Conservation (phyloP, 2,329 filamentous ascomycete genomes). For the Aspergillus felis region DNA sequence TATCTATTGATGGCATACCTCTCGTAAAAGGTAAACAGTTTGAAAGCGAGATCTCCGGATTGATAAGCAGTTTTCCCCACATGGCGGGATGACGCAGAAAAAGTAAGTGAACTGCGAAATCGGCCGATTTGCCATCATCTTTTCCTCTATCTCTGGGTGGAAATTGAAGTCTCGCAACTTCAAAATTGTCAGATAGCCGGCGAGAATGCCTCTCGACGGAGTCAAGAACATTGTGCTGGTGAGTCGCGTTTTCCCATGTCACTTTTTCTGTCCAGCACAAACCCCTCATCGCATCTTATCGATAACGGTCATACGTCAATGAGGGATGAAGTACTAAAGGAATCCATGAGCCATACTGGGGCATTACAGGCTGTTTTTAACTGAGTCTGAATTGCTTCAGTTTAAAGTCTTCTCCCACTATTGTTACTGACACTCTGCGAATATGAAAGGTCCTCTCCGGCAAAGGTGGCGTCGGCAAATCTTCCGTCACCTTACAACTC, state of each 20-base stretch:
- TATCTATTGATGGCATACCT: not conserved
- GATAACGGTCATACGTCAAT: conserved; percentile 30
- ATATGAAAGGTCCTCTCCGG: conserved; percentile 69
- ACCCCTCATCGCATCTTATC: conserved; percentile 32
- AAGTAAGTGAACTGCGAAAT: conserved; percentile 10
- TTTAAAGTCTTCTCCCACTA: not conserved
- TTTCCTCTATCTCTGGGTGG: not conserved
- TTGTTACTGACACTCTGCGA: conserved; percentile 8
- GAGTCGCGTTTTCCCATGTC: conserved; percentile 12
- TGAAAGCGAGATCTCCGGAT: conserved; percentile 8
- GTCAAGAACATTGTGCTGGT: conserved; percentile 44
- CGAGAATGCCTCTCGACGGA: conserved; percentile 38
- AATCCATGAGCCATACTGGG: not conserved
- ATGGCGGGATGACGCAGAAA: conserved; percentile 24
- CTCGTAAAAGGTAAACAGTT: not conserved
- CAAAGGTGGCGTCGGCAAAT: conserved; percentile 97
- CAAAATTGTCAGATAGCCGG: not conserved
- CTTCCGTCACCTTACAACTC: conserved; percentile 93
- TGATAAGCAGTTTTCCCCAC: conserved; percentile 20
- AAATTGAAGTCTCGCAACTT: not conserved
- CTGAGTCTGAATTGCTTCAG: not conserved
- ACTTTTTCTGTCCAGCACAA: not conserved
- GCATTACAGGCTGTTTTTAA: not conserved
- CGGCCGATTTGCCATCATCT: conserved; percentile 9
- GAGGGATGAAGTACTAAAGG: not conserved